Conservation (phyloP, 768 basidiomycete genomes). For the Coprinopsis marcescibilis region DNA sequence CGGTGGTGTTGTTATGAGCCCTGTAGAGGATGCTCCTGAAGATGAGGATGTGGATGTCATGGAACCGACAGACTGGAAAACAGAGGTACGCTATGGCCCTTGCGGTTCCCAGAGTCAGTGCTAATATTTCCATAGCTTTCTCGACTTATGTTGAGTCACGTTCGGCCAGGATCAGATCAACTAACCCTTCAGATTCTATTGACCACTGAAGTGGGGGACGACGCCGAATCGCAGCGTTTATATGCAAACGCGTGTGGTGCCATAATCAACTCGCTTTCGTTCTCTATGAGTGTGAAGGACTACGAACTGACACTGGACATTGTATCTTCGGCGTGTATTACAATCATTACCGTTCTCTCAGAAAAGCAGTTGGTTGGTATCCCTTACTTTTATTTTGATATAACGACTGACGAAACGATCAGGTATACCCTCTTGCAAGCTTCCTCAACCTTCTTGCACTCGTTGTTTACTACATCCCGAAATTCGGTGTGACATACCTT, state of each 20-base stretch:
- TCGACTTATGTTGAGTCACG: conserved; percentile 56
- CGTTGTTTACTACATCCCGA: conserved; percentile 43
- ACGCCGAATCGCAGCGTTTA: conserved; percentile 5
- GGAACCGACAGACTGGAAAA: conserved; percentile 46
- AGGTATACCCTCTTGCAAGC: conserved; percentile 41
- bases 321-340: conserved; percentile 32
- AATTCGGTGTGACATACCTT: conserved; percentile 36
- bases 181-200: conserved; percentile 53
- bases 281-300: conserved; percentile 25
- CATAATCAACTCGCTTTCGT: conserved; percentile 43
- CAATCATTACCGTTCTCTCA: conserved; percentile 34
- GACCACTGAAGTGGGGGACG: conserved; percentile 21
- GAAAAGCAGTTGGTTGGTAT: conserved; percentile 35
- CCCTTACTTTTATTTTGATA: not conserved
- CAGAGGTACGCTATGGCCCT: conserved; percentile 38
- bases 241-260: conserved; percentile 40
- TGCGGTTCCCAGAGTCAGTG: not conserved
- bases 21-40: conserved; percentile 16
- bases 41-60: conserved; percentile 28
- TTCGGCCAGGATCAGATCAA: conserved; percentile 27
- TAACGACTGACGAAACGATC: conserved; percentile 20
- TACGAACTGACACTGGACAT: conserved; percentile 24
- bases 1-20: conserved; percentile 30
- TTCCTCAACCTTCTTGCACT: conserved; percentile 48
- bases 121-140: conserved; percentile 40